These are phyloP conservation scores for Sarcodon aspratus DNA, from an alignment of 768 basidiomycete species.

Conservation along the genomic window DNA sequence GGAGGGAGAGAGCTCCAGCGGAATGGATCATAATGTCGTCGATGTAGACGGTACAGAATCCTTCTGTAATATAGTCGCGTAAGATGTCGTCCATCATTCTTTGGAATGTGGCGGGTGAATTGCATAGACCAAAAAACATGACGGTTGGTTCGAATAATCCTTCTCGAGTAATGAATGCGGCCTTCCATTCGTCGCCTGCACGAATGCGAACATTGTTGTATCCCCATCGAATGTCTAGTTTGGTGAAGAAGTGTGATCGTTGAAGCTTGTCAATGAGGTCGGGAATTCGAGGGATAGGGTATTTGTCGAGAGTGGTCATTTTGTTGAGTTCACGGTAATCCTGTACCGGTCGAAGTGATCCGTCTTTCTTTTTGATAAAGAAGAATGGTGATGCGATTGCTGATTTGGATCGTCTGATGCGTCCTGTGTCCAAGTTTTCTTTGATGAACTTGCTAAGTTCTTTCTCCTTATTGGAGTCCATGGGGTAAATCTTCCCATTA, in stretches of 20 bases:
- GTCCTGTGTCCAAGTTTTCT: slow-evolving; percentile 4
- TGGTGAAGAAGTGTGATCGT: slow-evolving; percentile 13
- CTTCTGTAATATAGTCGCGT: slow-evolving; percentile 14
- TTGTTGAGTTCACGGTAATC: slow-evolving; percentile 13
- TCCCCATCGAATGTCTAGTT: slow-evolving; percentile 9
- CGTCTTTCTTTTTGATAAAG: slow-evolving; percentile 12
- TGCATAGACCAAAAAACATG: slow-evolving; percentile 25
- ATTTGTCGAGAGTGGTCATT: slow-evolving; percentile 8
- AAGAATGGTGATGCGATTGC: slow-evolving; percentile 11
- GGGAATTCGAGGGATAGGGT: slow-evolving; percentile 8
- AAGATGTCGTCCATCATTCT: slow-evolving; percentile 18
- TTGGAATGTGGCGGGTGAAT: slow-evolving; percentile 24
- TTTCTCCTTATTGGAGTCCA: slow-evolving; percentile 1
- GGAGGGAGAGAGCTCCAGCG: no score
- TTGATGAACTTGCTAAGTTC: slow-evolving; percentile 7
- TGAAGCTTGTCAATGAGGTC: slow-evolving; percentile 7
- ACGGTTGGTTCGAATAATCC: slow-evolving; percentile 27
- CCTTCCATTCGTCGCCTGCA: slow-evolving; percentile 29
- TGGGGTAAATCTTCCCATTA: slow-evolving; percentile 7
- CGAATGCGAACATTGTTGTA: slow-evolving; percentile 23
- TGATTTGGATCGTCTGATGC: slow-evolving; percentile 1
- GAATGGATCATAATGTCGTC: slow-evolving; percentile 27
- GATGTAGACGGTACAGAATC: slow-evolving; percentile 25
- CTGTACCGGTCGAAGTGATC: slow-evolving; percentile 5
- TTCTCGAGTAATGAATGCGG: slow-evolving; percentile 21